Evolutionary conservation across 352 stramenopile species (phyloP).

Genomic region (Globisporangium barbulae): DNA sequence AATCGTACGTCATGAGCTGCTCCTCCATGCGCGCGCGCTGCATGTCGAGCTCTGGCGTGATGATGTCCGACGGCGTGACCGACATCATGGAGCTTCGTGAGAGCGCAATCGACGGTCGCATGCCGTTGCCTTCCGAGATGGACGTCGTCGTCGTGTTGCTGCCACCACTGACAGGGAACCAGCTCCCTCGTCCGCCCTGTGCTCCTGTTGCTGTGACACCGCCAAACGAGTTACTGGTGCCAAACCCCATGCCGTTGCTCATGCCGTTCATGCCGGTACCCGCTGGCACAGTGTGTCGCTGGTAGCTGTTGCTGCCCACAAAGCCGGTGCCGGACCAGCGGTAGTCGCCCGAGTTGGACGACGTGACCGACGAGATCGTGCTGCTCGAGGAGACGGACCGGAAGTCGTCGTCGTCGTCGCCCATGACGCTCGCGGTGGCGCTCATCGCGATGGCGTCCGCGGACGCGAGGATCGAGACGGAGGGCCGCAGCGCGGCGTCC

Average conservation of each 20-base stretch:
- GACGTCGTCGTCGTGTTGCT: not conserved
- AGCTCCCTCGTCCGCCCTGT: constrained; percentile 37
- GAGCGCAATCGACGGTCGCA: constrained; percentile 35
- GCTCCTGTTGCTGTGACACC: constrained; percentile 19
- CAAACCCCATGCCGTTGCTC: constrained; percentile 13
- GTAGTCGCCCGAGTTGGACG: constrained; percentile 54
- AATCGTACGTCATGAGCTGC: constrained; percentile 50
- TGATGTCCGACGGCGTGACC: constrained; percentile 59
- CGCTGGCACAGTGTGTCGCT: constrained; percentile 28
- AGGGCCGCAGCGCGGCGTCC: constrained; percentile 48
- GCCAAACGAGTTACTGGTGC: constrained; percentile 31
- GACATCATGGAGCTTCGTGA: constrained; percentile 47
- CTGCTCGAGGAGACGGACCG: constrained; percentile 64
- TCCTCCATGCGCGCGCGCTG: constrained; percentile 80
- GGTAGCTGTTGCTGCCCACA: constrained; percentile 60
- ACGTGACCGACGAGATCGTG: constrained; percentile 59
- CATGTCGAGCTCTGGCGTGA: constrained; percentile 66
- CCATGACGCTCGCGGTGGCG: constrained; percentile 63
- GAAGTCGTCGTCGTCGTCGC: constrained; percentile 78
- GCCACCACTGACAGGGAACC: constrained; percentile 44
- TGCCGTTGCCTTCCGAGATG: constrained; percentile 9
- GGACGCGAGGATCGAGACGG: constrained; percentile 61
- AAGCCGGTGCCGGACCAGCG: constrained; percentile 83
- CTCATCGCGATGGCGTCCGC: constrained; percentile 34
- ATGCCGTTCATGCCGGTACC: not conserved